Conservation (phyloP, 306 rosid genomes). For the Fragaria vesca region DNA sequence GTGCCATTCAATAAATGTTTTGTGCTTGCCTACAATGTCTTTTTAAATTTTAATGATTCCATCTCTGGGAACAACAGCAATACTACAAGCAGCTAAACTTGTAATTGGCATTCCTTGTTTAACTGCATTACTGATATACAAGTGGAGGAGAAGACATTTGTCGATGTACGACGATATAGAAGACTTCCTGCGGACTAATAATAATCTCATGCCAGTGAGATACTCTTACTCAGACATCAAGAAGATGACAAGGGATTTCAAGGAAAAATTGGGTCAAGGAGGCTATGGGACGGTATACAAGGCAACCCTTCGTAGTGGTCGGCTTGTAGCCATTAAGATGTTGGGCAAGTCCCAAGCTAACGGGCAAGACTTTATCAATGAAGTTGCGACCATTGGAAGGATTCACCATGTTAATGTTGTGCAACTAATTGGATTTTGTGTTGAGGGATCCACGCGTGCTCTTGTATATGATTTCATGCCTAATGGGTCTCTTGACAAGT, state of each 20-base stretch:
- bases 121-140: neutral
- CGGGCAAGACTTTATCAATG: neutral
- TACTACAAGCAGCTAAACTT: neutral
- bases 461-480: neutral
- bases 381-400: neutral
- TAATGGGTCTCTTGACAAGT: neutral
- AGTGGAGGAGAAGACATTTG: neutral
- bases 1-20: neutral
- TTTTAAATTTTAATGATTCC: neutral
- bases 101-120: constrained; percentile 3
- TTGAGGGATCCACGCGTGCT: constrained; percentile 2
- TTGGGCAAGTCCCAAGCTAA: neutral
- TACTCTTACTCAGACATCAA: constrained; percentile 2
- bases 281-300: neutral
- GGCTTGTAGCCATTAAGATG: neutral
- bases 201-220: constrained; percentile 5
- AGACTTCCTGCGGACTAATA: neutral
- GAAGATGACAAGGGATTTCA: neutral
- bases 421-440: constrained; percentile 9
- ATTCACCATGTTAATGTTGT: neutral
- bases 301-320: constrained; percentile 5
- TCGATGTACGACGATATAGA: neutral
- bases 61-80: neutral
- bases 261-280: neutral
- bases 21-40: neutral